phyloP scores from a whole-genome alignment of 2,329 filamentous ascomycete species.

The Chaetomiaceae sp. region DNA sequence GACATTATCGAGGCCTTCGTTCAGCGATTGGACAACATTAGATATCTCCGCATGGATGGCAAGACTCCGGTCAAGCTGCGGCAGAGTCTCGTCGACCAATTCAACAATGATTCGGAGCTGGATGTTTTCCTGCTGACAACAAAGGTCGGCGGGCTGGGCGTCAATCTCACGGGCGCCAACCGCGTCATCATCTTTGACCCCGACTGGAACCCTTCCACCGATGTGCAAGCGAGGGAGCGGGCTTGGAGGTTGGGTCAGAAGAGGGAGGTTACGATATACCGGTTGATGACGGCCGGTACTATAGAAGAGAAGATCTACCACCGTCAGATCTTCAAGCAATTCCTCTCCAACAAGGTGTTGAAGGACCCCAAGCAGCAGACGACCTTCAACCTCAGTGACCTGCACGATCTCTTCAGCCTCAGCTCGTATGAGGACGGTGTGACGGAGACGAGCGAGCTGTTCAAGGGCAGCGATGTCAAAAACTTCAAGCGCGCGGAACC shows the following conservation, averaged over 20 bases:
- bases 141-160: conserved; percentile 87
- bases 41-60: conserved; percentile 89
- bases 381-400: conserved; percentile 81
- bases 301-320: conserved; percentile 99
- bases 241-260: conserved; percentile 96
- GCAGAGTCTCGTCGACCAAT: conserved; percentile 87
- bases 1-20: conserved; percentile 88
- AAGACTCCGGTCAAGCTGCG: conserved; percentile 81
- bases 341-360: conserved; percentile 92
- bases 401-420: conserved; percentile 87
- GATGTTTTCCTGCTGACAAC: conserved; percentile 93
- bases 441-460: conserved; percentile 81
- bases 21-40: conserved; percentile 59
- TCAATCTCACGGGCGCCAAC: conserved; percentile 91
- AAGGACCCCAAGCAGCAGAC: conserved; percentile 91
- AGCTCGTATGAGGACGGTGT: conserved; percentile 62
- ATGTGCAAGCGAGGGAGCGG: conserved; percentile 89
- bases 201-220: conserved; percentile 97
- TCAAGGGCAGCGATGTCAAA: conserved; percentile 79
- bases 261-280: conserved; percentile 90
- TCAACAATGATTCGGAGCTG: conserved; percentile 75
- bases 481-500: conserved; percentile 40
- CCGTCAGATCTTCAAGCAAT: conserved; percentile 97
- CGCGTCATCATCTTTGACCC: conserved; percentile 98
- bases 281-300: conserved; percentile 95